phyloP scores from a whole-genome alignment of 352 stramenopile species.

The Nothophytophthora sp. region DNA sequence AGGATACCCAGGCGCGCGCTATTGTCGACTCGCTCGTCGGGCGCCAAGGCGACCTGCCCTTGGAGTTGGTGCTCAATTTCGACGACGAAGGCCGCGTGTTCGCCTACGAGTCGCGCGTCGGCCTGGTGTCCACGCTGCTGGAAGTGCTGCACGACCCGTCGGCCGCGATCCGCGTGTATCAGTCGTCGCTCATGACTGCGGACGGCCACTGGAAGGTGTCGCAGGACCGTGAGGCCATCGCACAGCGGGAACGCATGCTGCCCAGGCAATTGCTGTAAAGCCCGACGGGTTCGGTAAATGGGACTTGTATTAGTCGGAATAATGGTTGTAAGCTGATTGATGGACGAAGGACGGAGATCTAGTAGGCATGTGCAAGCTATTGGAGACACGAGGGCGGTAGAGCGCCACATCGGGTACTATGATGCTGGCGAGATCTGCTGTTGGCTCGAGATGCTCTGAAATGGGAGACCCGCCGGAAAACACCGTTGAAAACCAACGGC shows the following conservation, averaged over 20 bases:
- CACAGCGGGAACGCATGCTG: constrained; percentile 13
- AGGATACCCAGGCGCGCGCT: constrained; percentile 11
- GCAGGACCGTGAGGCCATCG: constrained; percentile 13
- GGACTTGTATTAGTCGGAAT: no score
- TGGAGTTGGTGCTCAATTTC: constrained; percentile 69
- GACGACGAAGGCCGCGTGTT: constrained; percentile 77
- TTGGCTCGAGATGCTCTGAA: constrained; percentile 49
- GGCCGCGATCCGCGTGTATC: constrained; percentile 29
- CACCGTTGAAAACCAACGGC: constrained; percentile 83
- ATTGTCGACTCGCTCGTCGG: constrained; percentile 31
- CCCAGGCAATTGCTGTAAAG: constrained; percentile 25
- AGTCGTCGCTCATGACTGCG: constrained; percentile 33
- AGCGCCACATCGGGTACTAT: constrained; percentile 78
- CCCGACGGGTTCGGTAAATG: no score
- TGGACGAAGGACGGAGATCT: not conserved
- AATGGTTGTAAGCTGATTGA: no score
- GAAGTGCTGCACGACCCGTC: constrained; percentile 35
- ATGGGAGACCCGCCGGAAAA: constrained; percentile 54
- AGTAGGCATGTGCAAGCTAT: constrained; percentile 58
- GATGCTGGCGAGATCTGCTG: constrained; percentile 61
- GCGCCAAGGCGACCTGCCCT: constrained; percentile 23
- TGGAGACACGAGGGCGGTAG: constrained; percentile 81
- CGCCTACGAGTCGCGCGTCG: constrained; percentile 66
- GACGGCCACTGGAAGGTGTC: constrained; percentile 41
- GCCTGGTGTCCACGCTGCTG: constrained; percentile 46